Evolutionary conservation across 1,139 yeast species (phyloP).

Genomic region (Oligophagozyma castellii): DNA sequence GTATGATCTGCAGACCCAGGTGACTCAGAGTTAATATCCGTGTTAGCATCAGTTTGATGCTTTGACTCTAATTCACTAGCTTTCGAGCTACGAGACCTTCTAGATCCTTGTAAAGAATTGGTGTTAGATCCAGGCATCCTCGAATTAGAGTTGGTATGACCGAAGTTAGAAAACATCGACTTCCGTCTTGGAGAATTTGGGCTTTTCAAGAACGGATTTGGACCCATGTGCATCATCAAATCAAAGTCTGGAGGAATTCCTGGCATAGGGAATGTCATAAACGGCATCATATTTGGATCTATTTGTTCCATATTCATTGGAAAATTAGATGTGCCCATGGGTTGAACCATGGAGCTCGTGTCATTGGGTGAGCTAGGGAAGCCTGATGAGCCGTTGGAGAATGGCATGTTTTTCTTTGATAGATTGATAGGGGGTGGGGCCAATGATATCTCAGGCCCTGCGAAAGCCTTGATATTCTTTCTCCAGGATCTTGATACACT

Average conservation of each 20-base stretch:
- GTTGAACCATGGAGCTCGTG: too few species aligned
- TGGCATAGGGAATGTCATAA: conserved; percentile 2
- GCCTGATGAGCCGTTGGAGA: too few species aligned
- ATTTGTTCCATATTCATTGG: neutral
- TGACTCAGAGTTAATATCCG: conserved; percentile 11
- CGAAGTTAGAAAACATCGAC: conserved; percentile 6
- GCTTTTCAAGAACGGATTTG: conserved; percentile 2
- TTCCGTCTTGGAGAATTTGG: conserved; percentile 4
- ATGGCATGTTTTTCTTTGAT: conserved; percentile 7
- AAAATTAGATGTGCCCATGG: neutral
- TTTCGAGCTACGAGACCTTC: too few species aligned
- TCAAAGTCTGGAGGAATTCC: neutral
- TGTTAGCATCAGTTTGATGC: conserved; percentile 8
- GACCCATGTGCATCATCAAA: conserved; percentile 2
- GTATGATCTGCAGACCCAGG: conserved; percentile 13
- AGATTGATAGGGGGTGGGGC: conserved; percentile 70
- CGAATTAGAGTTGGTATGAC: conserved; percentile 7
- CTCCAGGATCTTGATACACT: conserved; percentile 8
- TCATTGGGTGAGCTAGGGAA: too few species aligned
- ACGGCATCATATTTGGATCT: conserved; percentile 1
- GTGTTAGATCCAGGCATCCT: conserved; percentile 7
- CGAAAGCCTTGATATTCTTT: conserved; percentile 10
- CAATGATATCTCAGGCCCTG: conserved; percentile 33
- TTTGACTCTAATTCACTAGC: too few species aligned
- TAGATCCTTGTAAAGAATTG: too few species aligned